Base-by-base conservation (phyloP, 2,329 filamentous ascomycete species). In the Claviceps humidiphila region DNA sequence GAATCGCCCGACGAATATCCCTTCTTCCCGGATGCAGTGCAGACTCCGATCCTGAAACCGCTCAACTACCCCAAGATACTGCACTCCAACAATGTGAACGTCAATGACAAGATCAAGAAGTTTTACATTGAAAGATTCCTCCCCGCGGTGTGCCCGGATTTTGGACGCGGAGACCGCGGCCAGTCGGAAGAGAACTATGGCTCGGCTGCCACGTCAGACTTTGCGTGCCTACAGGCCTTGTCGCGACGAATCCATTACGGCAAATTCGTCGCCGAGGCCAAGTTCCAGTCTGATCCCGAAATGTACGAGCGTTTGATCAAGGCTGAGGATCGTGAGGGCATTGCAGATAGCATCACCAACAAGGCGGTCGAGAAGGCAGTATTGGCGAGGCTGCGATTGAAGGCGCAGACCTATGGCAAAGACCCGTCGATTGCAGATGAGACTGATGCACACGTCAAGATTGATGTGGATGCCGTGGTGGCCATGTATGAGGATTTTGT, bases 201-300 rank as follows among this genome's bases (percentile, higher is more conserved):
- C 16, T 94, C 87, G 5, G 78, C 90, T 1, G 91, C 89, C 1
- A 95, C 89, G 1, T 89, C 86, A 65, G 93, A 98, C 69, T 93
- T 98, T 55, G 78, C 81, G 51, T 91, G 87, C 61, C 74, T 98
- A 57, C 93, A 98, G 73, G 87, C 93, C 3, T 72, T 98, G 47
- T 94, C 88, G 41, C 79, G 91, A 43, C 77, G 93, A 52, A 93
- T 98, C 60, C 93, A 98, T 70, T 98, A 95, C 71, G 93, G 93
- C 60, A 98, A 97, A 72, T 97, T 97, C 63, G 93, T 98, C 8
- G 93, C 93, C 44, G 93, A 98, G 75, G 84, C 85, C 54, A 98
- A 98, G 72, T 98, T 96, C 70, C 79, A 80, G 60, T 84, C 85
- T 47, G 87, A 97, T 59, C 78, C 82, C 34, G 87, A 90, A 60